A percentile compares a stretch with the other conserved stretches of the same genome.
Evolutionary conservation across 805 yeast genomes (phyloP).

Genomic region (Pichia manshurica): DNA sequence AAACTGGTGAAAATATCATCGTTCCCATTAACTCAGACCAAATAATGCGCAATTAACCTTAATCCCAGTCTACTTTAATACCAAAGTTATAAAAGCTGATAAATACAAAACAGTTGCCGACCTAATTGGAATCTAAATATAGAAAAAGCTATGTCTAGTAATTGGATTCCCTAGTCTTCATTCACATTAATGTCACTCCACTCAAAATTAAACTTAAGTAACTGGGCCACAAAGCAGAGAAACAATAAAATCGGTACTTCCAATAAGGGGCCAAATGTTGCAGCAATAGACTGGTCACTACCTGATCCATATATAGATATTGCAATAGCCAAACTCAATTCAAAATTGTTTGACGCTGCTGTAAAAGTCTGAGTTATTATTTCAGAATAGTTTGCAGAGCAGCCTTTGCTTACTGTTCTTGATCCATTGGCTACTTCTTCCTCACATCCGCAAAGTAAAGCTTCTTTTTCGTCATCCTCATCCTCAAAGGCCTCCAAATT

Average conservation of each 20-base stretch:
- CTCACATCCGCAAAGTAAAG: constrained; percentile 37
- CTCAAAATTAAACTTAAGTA: constrained; percentile 26
- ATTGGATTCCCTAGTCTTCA: background rate
- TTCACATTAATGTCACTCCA: constrained; percentile 24
- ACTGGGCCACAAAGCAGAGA: constrained; percentile 33
- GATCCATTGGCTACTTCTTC: constrained; percentile 18
- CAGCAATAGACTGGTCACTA: constrained; percentile 49
- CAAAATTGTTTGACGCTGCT: constrained; percentile 55
- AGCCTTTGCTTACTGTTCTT: constrained; percentile 20
- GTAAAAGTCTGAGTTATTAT: constrained; percentile 49
- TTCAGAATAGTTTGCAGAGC: constrained; percentile 37
- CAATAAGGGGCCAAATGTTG: constrained; percentile 55
- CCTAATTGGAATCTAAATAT: no score
- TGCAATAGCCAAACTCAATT: constrained; percentile 49
- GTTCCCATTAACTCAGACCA: no score
- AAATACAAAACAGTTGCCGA: no score
- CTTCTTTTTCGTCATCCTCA: constrained; percentile 9
- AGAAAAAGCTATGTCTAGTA: no score
- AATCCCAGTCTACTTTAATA: no score
- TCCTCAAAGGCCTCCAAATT: constrained; percentile 13
- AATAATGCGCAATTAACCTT: no score
- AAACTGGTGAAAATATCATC: no score
- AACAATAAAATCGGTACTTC: constrained; percentile 49
- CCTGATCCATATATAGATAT: constrained; percentile 47
- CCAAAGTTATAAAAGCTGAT: no score